A percentile compares a stretch with the other conserved stretches of the same genome.
Conservation (phyloP, 306 rosid species). For the Trichosanthes cucumerina region DNA sequence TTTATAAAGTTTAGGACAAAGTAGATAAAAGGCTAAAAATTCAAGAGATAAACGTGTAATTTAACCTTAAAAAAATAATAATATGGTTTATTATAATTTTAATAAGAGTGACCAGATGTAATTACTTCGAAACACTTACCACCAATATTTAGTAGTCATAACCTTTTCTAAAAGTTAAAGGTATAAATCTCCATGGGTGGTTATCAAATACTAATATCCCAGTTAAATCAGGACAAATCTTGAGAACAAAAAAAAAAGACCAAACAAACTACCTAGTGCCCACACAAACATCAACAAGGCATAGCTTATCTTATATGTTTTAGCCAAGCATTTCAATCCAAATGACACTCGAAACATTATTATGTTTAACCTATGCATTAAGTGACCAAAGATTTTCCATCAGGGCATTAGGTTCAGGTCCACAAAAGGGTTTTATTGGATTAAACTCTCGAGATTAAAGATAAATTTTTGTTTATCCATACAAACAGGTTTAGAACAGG, state of each 20-base stretch:
- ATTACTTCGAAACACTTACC: too few relatives aligned
- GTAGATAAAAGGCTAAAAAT: too few relatives aligned
- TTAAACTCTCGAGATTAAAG: background rate
- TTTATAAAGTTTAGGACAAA: too few relatives aligned
- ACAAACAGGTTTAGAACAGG: slow-evolving; percentile 19
- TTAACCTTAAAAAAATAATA: too few relatives aligned
- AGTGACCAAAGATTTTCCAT: background rate
- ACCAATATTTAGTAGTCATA: too few relatives aligned
- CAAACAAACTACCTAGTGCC: background rate
- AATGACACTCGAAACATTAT: background rate
- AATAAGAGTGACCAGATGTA: background rate
- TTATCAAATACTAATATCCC: background rate
- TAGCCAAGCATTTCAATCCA: background rate
- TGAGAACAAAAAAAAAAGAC: background rate
- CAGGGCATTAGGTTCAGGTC: background rate
- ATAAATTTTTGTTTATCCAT: background rate
- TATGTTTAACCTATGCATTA: background rate
- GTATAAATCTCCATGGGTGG: too few relatives aligned
- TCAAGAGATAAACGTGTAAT: too few relatives aligned
- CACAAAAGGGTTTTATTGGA: background rate
- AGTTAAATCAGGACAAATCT: background rate
- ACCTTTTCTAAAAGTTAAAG: background rate
- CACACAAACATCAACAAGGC: background rate
- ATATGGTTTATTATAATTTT: background rate
- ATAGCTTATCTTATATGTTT: background rate